A percentile compares a stretch with the other conserved stretches of the same genome.
Evolutionary conservation across 140 eudicot species (phyloP).

Genomic region (Cichorium intybus): DNA sequence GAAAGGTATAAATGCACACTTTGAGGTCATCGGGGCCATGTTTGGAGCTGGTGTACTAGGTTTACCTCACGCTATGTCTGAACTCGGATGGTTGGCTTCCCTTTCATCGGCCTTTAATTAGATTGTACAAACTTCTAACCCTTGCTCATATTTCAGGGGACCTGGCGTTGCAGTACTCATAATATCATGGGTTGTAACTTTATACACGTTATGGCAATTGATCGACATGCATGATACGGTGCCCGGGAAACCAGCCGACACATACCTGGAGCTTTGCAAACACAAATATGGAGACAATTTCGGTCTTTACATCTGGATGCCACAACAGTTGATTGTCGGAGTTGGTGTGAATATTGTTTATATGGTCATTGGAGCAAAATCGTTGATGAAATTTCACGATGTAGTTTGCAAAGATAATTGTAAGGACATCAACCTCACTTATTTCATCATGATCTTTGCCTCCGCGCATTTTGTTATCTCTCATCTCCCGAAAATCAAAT

Average conservation of each 20-base stretch:
- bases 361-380: slow-evolving; percentile 57
- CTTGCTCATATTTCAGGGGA: slow-evolving; percentile 34
- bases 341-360: slow-evolving; percentile 46
- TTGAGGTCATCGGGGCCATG: slow-evolving; percentile 44
- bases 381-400: slow-evolving; percentile 38
- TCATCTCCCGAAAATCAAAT: slow-evolving; percentile 58
- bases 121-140: not conserved
- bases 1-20: slow-evolving; percentile 46
- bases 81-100: slow-evolving; percentile 38
- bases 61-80: slow-evolving; percentile 41
- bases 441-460: slow-evolving; percentile 56
- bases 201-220: slow-evolving; percentile 59
- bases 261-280: slow-evolving; percentile 61
- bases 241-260: slow-evolving; percentile 52
- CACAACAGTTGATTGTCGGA: slow-evolving; percentile 48
- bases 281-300: slow-evolving; percentile 55
- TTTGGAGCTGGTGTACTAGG: slow-evolving; percentile 45
- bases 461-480: slow-evolving; percentile 55
- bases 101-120: too few relatives aligned
- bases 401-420: slow-evolving; percentile 37
- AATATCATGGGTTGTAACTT: not conserved
- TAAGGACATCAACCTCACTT: slow-evolving; percentile 43
- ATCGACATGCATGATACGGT: slow-evolving; percentile 63
- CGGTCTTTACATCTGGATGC: slow-evolving; percentile 53
- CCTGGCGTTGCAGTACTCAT: slow-evolving; percentile 51